These are phyloP conservation scores for Citrus glauca DNA, from an alignment of 345 rosid species.

Conservation along the genomic window DNA sequence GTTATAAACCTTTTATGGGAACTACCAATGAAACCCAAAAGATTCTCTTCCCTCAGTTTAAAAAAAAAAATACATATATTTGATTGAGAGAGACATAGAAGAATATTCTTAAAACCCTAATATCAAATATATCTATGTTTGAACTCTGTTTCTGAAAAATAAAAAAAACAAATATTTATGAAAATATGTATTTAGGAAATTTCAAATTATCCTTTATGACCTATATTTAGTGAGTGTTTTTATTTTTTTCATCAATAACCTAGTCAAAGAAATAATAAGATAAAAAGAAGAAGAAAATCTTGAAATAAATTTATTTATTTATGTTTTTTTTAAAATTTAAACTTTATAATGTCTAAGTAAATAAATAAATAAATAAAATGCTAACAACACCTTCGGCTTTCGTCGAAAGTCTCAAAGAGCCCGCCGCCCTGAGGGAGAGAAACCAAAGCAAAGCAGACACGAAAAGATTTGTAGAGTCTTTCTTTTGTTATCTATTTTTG, in stretches of 20 bases:
- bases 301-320: neutral
- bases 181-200: too few species aligned
- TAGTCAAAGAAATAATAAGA: neutral
- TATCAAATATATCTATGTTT: neutral
- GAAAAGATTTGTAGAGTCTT: neutral
- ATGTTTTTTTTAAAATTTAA: neutral
- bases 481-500: neutral
- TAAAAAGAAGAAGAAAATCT: neutral
- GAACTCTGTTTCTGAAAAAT: too few species aligned
- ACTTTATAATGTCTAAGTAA: neutral
- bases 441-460: neutral
- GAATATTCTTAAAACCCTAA: slow-evolving; percentile 12
- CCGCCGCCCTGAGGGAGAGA: slow-evolving; percentile 16
- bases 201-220: too few species aligned
- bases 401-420: neutral
- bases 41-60: neutral
- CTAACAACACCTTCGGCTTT: neutral
- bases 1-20: neutral
- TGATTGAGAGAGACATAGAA: neutral
- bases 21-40: neutral
- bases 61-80: neutral
- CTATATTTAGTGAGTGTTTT: too few species aligned
- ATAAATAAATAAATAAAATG: neutral
- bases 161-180: too few species aligned
- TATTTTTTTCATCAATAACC: neutral